Conservation (phyloP, 225 moss, liverwort and hornwort species). For the Pleurozium schreberi region DNA sequence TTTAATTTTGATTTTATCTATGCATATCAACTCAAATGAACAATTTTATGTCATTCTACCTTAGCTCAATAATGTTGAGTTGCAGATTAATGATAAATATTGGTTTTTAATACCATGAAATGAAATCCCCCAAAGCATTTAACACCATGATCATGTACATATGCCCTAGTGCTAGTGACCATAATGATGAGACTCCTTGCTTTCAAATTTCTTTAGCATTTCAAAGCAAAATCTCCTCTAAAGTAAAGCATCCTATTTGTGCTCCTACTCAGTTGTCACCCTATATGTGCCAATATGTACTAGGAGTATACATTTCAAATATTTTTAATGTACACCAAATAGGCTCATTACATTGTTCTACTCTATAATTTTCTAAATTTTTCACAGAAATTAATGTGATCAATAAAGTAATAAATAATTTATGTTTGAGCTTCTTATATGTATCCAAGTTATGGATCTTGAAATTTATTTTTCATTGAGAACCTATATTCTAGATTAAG, state of each 20-base stretch:
- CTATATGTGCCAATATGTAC: background rate
- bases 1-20: too few species aligned
- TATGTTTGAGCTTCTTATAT: background rate
- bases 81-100: rapidly evolving
- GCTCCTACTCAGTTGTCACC: rapidly evolving
- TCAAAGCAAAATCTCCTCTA: background rate
- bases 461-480: background rate
- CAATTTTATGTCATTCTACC: background rate
- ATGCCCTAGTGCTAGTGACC: background rate
- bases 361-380: background rate
- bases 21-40: rapidly evolving
- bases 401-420: background rate
- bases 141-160: too few species aligned
- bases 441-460: background rate
- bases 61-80: background rate
- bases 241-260: background rate
- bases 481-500: background rate
- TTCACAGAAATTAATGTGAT: background rate
- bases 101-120: background rate
- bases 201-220: background rate
- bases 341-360: background rate
- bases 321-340: background rate
- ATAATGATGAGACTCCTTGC: rapidly evolving
- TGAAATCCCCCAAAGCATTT: background rate
- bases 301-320: background rate